Evolutionary conservation across 495 filamentous ascomycete genomes (phyloP).

Genomic region (Oidiodendron maius): DNA sequence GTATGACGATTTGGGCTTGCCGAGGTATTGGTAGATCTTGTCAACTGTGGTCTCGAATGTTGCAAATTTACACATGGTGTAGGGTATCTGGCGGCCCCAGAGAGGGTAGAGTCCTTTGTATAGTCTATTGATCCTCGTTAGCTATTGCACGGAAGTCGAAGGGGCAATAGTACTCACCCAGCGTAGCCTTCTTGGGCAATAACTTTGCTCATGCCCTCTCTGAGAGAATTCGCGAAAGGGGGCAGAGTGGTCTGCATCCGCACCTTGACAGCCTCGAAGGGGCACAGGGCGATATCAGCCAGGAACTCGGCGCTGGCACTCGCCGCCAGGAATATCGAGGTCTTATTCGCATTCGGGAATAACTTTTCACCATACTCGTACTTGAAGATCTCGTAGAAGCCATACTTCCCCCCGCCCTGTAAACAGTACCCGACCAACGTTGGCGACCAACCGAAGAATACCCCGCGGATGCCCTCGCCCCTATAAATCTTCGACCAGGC

Average conservation of each 20-base stretch:
- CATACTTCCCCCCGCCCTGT: constrained; percentile 75
- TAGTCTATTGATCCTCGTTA: constrained; percentile 23
- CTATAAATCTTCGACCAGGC: constrained; percentile 61
- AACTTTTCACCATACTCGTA: constrained; percentile 60
- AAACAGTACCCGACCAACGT: constrained; percentile 66
- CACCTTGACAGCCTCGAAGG: constrained; percentile 66
- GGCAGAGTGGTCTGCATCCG: constrained; percentile 68
- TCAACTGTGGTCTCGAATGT: constrained; percentile 66
- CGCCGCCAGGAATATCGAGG: constrained; percentile 58
- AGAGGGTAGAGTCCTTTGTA: constrained; percentile 67
- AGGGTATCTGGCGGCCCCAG: constrained; percentile 68
- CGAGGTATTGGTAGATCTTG: constrained; percentile 54
- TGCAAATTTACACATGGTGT: constrained; percentile 74
- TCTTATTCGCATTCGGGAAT: constrained; percentile 57
- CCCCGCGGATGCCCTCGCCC: constrained; percentile 59
- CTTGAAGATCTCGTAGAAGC: constrained; percentile 73
- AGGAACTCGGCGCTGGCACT: constrained; percentile 63
- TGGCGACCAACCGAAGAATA: constrained; percentile 69
- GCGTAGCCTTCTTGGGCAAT: constrained; percentile 51
- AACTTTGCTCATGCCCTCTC: constrained; percentile 58
- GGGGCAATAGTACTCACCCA: constrained; percentile 26
- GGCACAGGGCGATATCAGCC: constrained; percentile 62
- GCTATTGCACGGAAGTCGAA: background rate
- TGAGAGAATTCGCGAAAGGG: constrained; percentile 53
- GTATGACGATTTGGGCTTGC: constrained; percentile 60